Evolutionary conservation across 2,329 filamentous ascomycete species (phyloP), one percentile per base, ranked within the genome.

Genomic region (Sarocladium oryzae): DNA sequence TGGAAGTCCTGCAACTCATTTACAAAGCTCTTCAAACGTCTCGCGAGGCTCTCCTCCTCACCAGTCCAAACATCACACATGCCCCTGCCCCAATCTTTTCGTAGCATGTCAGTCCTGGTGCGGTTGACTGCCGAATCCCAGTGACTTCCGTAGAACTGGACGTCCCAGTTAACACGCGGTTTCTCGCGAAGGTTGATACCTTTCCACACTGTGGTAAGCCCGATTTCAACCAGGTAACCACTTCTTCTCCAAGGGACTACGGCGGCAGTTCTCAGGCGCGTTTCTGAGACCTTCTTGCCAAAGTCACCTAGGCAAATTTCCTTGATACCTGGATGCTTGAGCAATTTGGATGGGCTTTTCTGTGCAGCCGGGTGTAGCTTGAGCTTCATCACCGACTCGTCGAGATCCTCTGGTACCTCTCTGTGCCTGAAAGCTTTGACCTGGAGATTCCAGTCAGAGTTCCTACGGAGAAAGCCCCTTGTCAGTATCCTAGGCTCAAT

Each of bases 81-180:
- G 15, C 53, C 56, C 18, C 57, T 50, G 9, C 64, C 66, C 62
- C 63, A 68, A 24, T 66, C 60, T 46, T 61, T 67, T 11, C 58
- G 59, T 13, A 53, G 52, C 9, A 57, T 57, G 16, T 55, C 57
- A 15, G 55, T 52, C 13, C 51, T 61, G 20, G 55, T 50, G 38
- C 61, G 54, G 43, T 68, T 68, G 30, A 68, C 57, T 33, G 58
- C 61, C 45, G 66, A 66, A n/a, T 68, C 66, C 68, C 68, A 71
- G 41, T 68, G 61, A 40, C 55, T 53, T 13, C 62, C 66, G 53
- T 63, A 65, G 15, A 69, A 48, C 30, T 67, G 62, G 18, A 69
- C 51, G 1, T 60, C 60, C 62, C 63, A 68, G 37, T 57, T 63
- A 8, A 56, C 51, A 9, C 62, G 55, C 9, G 65, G 56, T 4